Evolutionary conservation across 73 alveolate species (phyloP), one percentile per base, ranked within the genome.

Genomic region (Vitrella brassicaformis): DNA sequence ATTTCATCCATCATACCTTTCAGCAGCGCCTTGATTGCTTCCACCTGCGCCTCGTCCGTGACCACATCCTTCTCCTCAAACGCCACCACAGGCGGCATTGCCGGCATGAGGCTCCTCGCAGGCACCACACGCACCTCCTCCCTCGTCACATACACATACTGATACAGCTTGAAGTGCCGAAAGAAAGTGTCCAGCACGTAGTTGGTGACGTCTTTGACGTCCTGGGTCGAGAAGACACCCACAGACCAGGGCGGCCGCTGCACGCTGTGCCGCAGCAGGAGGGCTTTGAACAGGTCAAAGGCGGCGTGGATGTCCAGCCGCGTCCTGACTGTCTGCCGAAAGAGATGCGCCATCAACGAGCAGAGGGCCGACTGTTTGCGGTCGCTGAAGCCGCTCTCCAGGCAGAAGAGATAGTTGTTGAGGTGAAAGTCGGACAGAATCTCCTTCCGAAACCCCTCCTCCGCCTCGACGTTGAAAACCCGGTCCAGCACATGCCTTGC

Each of bases 201-300:
- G 28, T 86, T 89, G 28, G 67, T 69, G 28, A 86, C 73, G 9
- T 71, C 80, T 73, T 86, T 81, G 4, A 86, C 87, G 47, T 86
- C 92, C 47, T 81, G 80, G 25, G 71, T 31, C 31, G 74, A 81
- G 76, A 86, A 86, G 1, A 86, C 87, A 25, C 86, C 86, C 46
- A 86, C 70, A 56, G 87, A 75, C 30, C 72, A 85, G 31, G 92
- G 92, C 28, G 92, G 88, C 47, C 92, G 30, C 70, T 86, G 83
- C 28, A 86, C 86, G 68, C 85, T 64, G 65, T 86, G 92, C 47
- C 85, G 70, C n/a, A 86, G 73, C 25, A 78, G 86, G 30, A 80
- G 71, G 26, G 56, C 76, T 66, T 82, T 69, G 74, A 82, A 86
- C 25, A 75, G 31, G 31, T 32, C 70, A 68, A 86, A 83, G 70